Evolutionary conservation across 805 yeast genomes (phyloP), one percentile per base, ranked within the genome.

Genomic region (Cephaloascus albidus): DNA sequence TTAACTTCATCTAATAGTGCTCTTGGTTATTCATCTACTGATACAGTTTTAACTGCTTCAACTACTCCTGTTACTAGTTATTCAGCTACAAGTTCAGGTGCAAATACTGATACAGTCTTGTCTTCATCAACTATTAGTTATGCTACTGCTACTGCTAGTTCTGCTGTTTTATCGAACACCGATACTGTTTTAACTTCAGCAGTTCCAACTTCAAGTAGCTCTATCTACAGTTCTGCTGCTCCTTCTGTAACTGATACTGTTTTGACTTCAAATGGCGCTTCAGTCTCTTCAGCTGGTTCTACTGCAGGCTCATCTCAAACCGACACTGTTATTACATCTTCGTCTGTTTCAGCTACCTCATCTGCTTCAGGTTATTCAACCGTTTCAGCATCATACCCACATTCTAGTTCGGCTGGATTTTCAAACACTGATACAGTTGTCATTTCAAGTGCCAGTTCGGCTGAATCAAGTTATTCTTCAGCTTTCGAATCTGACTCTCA

Each of bases 91-190:
- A 27, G 55, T 17, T 45, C 51, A 2, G n/a, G n/a, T n/a, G n/a
- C n/a, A n/a, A n/a, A n/a, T n/a, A n/a, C n/a, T n/a, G n/a, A n/a
- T n/a, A n/a, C n/a, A n/a, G n/a, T n/a, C n/a, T n/a, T n/a, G n/a
- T 42, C 48, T 10, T 28, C 47, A 19, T 40, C 45, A 14, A 30
- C 46, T 23, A 46, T 38, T 20, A 42, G 49, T 14, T 38, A 52
- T 36, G 41, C 52, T 32, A 10, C 16, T 31, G 33, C 33, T 31
- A 6, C 18, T 31, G 33, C 33, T 8, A 31, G 17, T 31, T 31
- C 33, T 31, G 17, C 33, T 31, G 8, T 31, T 31, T 8, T 31
- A 8, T n/a, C 33, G 14, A 31, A 31, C 14, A 14, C 33, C 14
- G 18, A 14, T n/a, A 31, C 33, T n/a, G 33, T 31, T 31, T 14